Evolutionary conservation across 768 basidiomycete genomes (phyloP).

Genomic region (Agrocybe praecox): DNA sequence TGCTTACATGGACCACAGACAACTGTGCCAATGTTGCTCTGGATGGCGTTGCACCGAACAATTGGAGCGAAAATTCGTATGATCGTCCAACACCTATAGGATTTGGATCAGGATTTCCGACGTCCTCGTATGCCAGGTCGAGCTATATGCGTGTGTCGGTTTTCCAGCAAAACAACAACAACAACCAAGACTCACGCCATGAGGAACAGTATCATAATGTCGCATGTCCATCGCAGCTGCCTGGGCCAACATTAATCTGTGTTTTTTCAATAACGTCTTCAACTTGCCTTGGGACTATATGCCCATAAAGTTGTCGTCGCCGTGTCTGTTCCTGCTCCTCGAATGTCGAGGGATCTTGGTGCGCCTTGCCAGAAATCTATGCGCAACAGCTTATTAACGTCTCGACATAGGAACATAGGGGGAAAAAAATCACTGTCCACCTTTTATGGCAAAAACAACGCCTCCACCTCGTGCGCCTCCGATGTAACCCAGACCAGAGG

Average conservation of each 20-base stretch:
- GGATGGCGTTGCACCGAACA: conserved; percentile 35
- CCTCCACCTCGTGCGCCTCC: conserved; percentile 38
- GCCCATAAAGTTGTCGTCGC: conserved; percentile 38
- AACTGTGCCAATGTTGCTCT: conserved; percentile 27
- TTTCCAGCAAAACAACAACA: neutral
- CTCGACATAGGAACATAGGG: too few species aligned
- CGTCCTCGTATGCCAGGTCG: conserved; percentile 40
- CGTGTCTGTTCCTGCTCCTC: conserved; percentile 28
- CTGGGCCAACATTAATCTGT: conserved; percentile 9
- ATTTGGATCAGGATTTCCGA: conserved; percentile 37
- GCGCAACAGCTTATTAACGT: too few species aligned
- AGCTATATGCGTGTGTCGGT: conserved; percentile 20
- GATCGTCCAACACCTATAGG: conserved; percentile 39
- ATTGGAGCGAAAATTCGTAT: conserved; percentile 34
- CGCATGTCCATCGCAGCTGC: conserved; percentile 38
- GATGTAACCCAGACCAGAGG: conserved; percentile 36
- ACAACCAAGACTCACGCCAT: conserved; percentile 27
- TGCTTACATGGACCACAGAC: conserved; percentile 30
- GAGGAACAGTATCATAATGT: conserved; percentile 39
- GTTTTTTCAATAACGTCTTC: too few species aligned
- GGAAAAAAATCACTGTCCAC: too few species aligned
- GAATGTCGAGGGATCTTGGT: conserved; percentile 36
- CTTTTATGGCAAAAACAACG: conserved; percentile 35
- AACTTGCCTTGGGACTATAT: conserved; percentile 29
- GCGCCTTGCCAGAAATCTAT: conserved; percentile 42